Percentiles rank a stretch among this genome's conserved stretches.
phyloP scores from a whole-genome alignment of 352 stramenopile species.

The Blastocystis sp. region DNA sequence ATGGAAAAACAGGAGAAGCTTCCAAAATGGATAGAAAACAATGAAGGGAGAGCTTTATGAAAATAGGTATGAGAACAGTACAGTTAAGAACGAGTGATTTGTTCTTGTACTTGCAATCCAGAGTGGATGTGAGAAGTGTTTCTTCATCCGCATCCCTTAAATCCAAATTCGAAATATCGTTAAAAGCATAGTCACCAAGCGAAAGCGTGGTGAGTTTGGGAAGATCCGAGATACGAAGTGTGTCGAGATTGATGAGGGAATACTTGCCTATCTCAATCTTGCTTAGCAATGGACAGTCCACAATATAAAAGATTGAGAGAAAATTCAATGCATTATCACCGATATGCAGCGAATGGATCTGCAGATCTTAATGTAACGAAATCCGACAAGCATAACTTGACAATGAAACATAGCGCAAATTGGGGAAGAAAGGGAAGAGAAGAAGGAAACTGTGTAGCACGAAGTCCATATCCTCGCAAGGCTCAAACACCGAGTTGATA shows the following conservation, averaged over 20 bases:
- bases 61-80: neutral
- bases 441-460: neutral
- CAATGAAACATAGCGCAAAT: conserved; percentile 2
- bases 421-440: neutral
- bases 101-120: conserved; percentile 31
- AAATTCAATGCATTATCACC: neutral
- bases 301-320: conserved; percentile 13
- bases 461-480: neutral
- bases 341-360: neutral
- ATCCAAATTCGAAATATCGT: neutral
- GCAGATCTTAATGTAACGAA: neutral
- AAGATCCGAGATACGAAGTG: neutral
- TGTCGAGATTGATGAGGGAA: neutral
- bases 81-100: conserved; percentile 10
- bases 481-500: neutral
- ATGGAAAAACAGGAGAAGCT: neutral
- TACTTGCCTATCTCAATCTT: conserved; percentile 27
- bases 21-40: conserved; percentile 39
- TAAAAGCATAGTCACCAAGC: conserved; percentile 1
- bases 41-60: neutral
- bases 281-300: neutral
- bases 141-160: neutral
- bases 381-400: neutral
- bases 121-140: neutral
- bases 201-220: neutral